These are phyloP conservation scores for Parasitella parasitica DNA, from an alignment of 371 early-diverging fungal genomes.

Conservation along the genomic window DNA sequence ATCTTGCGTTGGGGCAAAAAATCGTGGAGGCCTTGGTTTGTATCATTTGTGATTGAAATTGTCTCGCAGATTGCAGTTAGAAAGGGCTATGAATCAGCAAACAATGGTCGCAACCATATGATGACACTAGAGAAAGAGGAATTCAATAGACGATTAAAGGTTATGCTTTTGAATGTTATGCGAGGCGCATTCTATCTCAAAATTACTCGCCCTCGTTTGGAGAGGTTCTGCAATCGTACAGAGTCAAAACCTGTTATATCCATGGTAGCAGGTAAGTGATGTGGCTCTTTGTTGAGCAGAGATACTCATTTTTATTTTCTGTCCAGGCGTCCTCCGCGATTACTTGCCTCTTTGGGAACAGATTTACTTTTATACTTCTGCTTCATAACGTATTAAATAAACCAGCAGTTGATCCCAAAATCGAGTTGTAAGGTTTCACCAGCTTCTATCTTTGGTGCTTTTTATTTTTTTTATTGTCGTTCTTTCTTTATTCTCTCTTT, in stretches of 20 bases:
- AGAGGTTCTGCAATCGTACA: constrained; percentile 45
- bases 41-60: constrained; percentile 76
- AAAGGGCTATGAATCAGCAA: constrained; percentile 30
- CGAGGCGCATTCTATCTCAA: constrained; percentile 83
- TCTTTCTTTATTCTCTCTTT: background rate
- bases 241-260: constrained; percentile 48
- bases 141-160: constrained; percentile 63
- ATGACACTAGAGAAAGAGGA: constrained; percentile 79
- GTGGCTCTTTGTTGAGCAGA: constrained; percentile 9
- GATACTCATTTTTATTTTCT: constrained; percentile 36
- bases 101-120: constrained; percentile 40
- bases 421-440: background rate
- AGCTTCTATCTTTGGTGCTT: background rate
- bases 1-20: constrained; percentile 71
- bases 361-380: constrained; percentile 82
- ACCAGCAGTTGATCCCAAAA: background rate
- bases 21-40: constrained; percentile 87
- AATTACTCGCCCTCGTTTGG: constrained; percentile 62
- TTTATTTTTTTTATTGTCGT: background rate
- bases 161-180: constrained; percentile 80
- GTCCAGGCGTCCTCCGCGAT: constrained; percentile 71
- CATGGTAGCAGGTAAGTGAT: constrained; percentile 35
- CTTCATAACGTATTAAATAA: constrained; percentile 28
- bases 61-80: constrained; percentile 46
- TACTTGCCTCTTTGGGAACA: constrained; percentile 94